Base-by-base conservation (phyloP, 306 rosid species). In the Glycine soja region DNA sequence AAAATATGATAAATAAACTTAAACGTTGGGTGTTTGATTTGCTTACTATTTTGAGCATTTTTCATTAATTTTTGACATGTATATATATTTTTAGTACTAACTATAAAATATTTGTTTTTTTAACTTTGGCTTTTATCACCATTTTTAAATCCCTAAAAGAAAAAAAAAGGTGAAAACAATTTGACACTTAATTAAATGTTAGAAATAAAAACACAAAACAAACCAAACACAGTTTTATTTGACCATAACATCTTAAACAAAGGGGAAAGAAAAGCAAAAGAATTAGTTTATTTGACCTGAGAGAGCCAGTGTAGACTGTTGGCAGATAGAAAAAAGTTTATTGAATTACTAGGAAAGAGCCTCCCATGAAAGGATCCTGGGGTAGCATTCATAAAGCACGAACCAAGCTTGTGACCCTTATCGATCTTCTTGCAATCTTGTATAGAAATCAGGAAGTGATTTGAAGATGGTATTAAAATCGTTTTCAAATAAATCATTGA, bases 321-420 rank as follows among this genome's bases (percentile, higher is more conserved):
- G 4, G 87, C 82, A 10, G 91, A 87, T 56, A 87, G 91, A 66
- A 83, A 63, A 13, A 88, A 65, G 13, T 88, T 71, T 4, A 90
- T 72, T 50, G 48, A 85, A 11, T 71, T 36, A 4, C 10, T 13
- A 0, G 90, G 90, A 8, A 88, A 90, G 34, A 90, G 86, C 72
- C 94, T 88, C 1, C 89, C 92, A 50, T 89, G 81, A 40, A 89
- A 89, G 36, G 82, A 71, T 11, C 89, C 95, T 0, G 91, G 91
- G 8, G 86, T 77, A 10, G 77, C 95, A 8, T 81, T 11, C 3
- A 89, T 10, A 68, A 81, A 86, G 53, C 89, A 90, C 0, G 86
- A 63, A 10, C 85, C 82, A 54, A 30, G 4, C 16, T 70, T 56
- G 4, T 40, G 43, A 3, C 85, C 79, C 10, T 8, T 15, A 10